Conservation (phyloP, 2,329 filamentous ascomycete species). For the Leptographium lundbergii region DNA sequence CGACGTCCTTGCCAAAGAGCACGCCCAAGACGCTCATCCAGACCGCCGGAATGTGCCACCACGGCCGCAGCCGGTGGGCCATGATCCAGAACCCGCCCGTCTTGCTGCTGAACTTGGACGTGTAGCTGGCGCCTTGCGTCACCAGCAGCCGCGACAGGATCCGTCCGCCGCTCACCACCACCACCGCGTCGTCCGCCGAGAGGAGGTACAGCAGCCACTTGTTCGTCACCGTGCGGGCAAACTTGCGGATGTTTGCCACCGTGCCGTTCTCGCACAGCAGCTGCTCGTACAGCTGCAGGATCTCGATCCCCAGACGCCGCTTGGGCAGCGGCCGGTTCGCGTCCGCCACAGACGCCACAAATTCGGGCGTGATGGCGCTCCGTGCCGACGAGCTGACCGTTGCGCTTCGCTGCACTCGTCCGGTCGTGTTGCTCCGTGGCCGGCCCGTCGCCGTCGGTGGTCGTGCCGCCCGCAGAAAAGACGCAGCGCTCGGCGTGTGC, state of each 20-base stretch:
- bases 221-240: conserved; percentile 88
- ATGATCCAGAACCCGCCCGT: conserved; percentile 81
- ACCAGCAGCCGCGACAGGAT: conserved; percentile 76
- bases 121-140: conserved; percentile 70
- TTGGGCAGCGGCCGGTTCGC: conserved; percentile 34
- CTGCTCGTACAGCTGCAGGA: conserved; percentile 65
- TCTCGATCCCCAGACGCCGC: conserved; percentile 58
- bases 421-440: neutral
- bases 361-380: neutral
- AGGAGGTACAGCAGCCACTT: conserved; percentile 94
- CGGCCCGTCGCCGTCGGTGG: conserved; percentile 12
- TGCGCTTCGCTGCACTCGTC: neutral
- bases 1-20: conserved; percentile 73
- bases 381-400: neutral
- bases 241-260: conserved; percentile 61
- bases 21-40: conserved; percentile 87
- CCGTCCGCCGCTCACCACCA: conserved; percentile 68
- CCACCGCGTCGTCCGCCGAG: conserved; percentile 71
- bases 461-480: conserved; percentile 38
- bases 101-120: conserved; percentile 70
- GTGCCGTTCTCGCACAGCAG: conserved; percentile 66
- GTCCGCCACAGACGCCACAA: neutral
- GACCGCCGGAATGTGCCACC: conserved; percentile 75
- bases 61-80: conserved; percentile 66
- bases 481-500: conserved; percentile 35